Base-by-base conservation (phyloP, 2,329 filamentous ascomycete genomes). In the Ophiostoma quercus region DNA sequence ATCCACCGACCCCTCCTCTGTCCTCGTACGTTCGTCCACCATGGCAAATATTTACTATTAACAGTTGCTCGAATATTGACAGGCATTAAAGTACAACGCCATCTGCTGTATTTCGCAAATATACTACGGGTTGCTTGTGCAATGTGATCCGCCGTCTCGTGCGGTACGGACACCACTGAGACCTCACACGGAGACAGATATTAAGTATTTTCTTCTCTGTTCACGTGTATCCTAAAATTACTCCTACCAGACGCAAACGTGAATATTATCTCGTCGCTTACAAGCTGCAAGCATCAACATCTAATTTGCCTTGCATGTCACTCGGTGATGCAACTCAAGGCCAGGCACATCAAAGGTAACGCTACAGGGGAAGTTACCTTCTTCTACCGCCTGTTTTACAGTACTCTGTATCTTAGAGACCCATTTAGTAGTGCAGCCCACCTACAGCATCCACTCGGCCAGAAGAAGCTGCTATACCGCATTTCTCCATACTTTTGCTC, bases 401-500 rank as follows among this genome's bases (percentile, higher is more conserved):
- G 43, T 29, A 29, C 25, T 29, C 25, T 29, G 25, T 29, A 29
- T 29, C 25, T 29, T 29, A 29, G 1, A 47, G 43, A 25, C 22
- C 51, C 51, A 25, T 57, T 57, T 14, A 57, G 25, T 57, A 29
- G 51, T 57, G 22, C 51, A 25, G 8, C n/a, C 51, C 51, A 57
- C 51, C 51, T 54, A 6, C 51, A 11, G 51, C n/a, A 57, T 57
- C 51, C 51, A 57, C 51, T 25, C 51, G 51, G 51, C 51, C 22
- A 57, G 51, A 47, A 47, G 4, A 47, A 16, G 43, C 9, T 57
- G n/a, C 14, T 25, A 9, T 14, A 22, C 22, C n/a, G 16, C 16
- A 57, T 25, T 25, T 57, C 51, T 57, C 51, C 51, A 57, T 57
- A 14, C n/a, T 12, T 57, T 54, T 57, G 51, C 51, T 57, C 51